Conservation (phyloP, 1,284 basidiomycete genomes). For the Schizophyllum amplum region DNA sequence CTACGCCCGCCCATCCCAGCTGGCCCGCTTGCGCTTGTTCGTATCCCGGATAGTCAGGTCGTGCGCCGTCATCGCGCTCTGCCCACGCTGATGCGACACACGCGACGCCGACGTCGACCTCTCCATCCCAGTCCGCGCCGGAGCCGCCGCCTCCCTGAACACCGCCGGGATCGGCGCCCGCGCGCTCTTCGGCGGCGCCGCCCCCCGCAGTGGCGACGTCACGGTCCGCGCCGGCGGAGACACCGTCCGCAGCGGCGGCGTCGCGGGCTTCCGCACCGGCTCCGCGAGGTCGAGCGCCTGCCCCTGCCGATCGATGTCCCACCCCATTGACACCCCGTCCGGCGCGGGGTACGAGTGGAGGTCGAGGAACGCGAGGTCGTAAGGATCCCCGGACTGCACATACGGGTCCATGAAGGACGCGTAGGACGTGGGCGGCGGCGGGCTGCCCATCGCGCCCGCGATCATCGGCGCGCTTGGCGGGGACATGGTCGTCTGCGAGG, state of each 20-base stretch:
- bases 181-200: too few relatives aligned
- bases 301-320: constrained; percentile 25
- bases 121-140: too few relatives aligned
- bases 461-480: background rate
- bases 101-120: background rate
- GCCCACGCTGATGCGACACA: constrained; percentile 11
- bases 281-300: constrained; percentile 59
- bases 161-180: too few relatives aligned
- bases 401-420: constrained; percentile 8
- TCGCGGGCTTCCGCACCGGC: too few relatives aligned
- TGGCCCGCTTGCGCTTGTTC: constrained; percentile 13
- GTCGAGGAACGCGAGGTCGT: constrained; percentile 63
- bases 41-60: constrained; percentile 7
- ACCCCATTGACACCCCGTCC: constrained; percentile 16
- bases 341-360: constrained; percentile 53
- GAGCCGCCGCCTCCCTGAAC: too few relatives aligned
- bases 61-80: constrained; percentile 10
- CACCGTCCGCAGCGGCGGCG: too few relatives aligned
- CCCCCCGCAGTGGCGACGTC: too few relatives aligned
- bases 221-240: too few relatives aligned
- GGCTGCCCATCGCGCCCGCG: constrained; percentile 14
- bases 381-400: constrained; percentile 12
- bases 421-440: constrained; percentile 7
- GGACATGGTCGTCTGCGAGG: constrained; percentile 13
- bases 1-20: constrained; percentile 13